Evolutionary conservation across 495 filamentous ascomycete species (phyloP), one percentile per base, ranked within the genome.

Genomic region (Aspergillus kassunensis): DNA sequence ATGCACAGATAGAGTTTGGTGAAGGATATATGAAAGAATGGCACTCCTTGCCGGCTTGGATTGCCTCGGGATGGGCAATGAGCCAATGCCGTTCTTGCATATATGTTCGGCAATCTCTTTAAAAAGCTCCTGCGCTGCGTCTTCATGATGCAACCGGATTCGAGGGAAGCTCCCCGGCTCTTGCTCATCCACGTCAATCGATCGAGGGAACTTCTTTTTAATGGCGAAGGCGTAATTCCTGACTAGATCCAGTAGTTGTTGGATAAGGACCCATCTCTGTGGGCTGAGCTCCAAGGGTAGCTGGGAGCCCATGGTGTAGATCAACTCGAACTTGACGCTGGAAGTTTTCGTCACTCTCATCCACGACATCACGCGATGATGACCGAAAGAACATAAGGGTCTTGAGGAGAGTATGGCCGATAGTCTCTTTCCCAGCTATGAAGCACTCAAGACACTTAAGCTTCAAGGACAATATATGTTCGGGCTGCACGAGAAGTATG

Each of bases 341-440:
- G 21, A 87, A 76, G 42, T 78, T 82, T 51, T 87, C 81, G 52
- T 88, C 84, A 47, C 80, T 84, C 63, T 87, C 83, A 44, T 88
- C 83, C 0, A 88, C 62, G 11, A 88, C 72, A 50, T 86, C 77
- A 2, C 81, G 63, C 0, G 72, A 74, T 6, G 59, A 49, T 0
- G 44, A 21, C 12, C 30, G 34, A 13, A 54, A 31, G 12, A 36
- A 37, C 2, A 11, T 23, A 23, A 54, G 36, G 2, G 31, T 36
- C 40, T 37, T 45, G 2, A 27, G 23, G 2, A 43, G 19, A 24
- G 40, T 6, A 43, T 68, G 2, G 19, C 46, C 20, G 25, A 16
- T 31, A n/a, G n/a, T n/a, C n/a, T n/a, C n/a, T n/a, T n/a, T n/a
- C n/a, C n/a, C n/a, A n/a, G n/a, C n/a, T n/a, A n/a, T n/a, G n/a